Percentiles rank a stretch among this genome's conserved stretches.
phyloP scores from a whole-genome alignment of 2,329 filamentous ascomycete species.

The Cladosporium sp. region DNA sequence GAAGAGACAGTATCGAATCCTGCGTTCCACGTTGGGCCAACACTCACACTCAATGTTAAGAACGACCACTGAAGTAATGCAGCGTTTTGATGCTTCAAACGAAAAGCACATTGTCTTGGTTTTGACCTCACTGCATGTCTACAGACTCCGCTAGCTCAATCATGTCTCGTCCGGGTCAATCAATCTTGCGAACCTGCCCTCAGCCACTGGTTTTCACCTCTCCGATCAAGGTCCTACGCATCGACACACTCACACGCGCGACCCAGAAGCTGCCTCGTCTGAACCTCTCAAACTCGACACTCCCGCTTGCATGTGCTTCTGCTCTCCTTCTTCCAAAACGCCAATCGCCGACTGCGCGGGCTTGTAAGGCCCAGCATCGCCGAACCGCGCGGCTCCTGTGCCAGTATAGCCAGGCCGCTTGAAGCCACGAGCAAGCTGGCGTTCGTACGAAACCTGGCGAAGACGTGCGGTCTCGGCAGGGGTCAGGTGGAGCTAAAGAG shows the following conservation, averaged over 20 bases:
- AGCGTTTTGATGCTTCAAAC: not conserved
- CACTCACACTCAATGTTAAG: not conserved
- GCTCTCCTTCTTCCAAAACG: not conserved
- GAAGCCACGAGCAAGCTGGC: constrained; percentile 56
- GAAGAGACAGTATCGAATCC: not conserved
- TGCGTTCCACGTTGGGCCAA: not conserved
- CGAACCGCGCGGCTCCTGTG: not conserved
- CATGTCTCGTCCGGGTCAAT: not conserved
- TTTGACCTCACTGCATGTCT: not conserved
- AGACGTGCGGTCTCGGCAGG: constrained; percentile 55
- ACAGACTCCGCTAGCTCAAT: not conserved
- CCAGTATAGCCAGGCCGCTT: constrained; percentile 39
- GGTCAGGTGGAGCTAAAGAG: constrained; percentile 45
- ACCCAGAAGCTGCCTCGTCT: not conserved
- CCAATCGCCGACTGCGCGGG: not conserved
- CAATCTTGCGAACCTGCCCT: not conserved
- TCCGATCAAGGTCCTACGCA: not conserved
- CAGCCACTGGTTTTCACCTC: not conserved
- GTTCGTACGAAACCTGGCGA: constrained; percentile 55
- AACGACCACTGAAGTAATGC: not conserved
- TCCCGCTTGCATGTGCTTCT: not conserved
- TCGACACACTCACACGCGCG: not conserved
- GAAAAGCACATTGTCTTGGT: too few species aligned
- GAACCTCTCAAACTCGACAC: not conserved
- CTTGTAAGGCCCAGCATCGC: constrained; percentile 15